phyloP scores from a whole-genome alignment of 2,329 filamentous ascomycete species.

The Xylariaceae sp. region DNA sequence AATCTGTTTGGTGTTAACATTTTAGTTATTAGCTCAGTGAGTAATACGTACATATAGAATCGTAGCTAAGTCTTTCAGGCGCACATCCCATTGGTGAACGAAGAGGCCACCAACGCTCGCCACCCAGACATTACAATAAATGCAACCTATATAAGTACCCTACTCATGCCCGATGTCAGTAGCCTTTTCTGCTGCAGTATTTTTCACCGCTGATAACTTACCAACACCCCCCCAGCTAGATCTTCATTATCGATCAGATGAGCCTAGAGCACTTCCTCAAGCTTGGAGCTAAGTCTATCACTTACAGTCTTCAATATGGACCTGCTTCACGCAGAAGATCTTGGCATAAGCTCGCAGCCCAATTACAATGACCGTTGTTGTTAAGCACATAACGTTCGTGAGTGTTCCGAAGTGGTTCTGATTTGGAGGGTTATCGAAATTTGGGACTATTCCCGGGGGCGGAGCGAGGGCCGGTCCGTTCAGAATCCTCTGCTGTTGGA shows the following conservation, averaged over 20 bases:
- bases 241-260: not conserved
- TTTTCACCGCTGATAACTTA: not conserved
- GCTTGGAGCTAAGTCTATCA: not conserved
- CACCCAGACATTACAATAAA: slow-evolving; percentile 5
- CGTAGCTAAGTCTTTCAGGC: slow-evolving; percentile 13
- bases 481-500: slow-evolving; percentile 1
- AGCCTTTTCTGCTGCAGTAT: too few species aligned
- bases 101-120: slow-evolving; percentile 21
- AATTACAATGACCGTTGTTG: not conserved
- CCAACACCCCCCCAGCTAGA: slow-evolving; percentile 3
- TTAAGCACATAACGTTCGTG: slow-evolving; percentile 13
- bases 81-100: slow-evolving; percentile 32
- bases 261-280: not conserved
- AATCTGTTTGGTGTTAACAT: slow-evolving; percentile 3
- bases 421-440: slow-evolving; percentile 26
- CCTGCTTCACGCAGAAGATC: slow-evolving; percentile 18
- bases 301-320: slow-evolving; percentile 33
- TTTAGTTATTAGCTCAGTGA: not conserved
- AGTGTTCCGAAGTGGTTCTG: slow-evolving; percentile 5
- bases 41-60: slow-evolving; percentile 18
- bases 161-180: slow-evolving; percentile 5
- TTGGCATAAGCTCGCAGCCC: slow-evolving; percentile 23
- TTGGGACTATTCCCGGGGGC: slow-evolving; percentile 14
- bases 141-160: slow-evolving; percentile 1
- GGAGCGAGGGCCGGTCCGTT: slow-evolving; percentile 21